These are phyloP conservation scores for Gyromitra esculenta DNA, from an alignment of 2,329 filamentous ascomycete genomes.

Conservation along the genomic window DNA sequence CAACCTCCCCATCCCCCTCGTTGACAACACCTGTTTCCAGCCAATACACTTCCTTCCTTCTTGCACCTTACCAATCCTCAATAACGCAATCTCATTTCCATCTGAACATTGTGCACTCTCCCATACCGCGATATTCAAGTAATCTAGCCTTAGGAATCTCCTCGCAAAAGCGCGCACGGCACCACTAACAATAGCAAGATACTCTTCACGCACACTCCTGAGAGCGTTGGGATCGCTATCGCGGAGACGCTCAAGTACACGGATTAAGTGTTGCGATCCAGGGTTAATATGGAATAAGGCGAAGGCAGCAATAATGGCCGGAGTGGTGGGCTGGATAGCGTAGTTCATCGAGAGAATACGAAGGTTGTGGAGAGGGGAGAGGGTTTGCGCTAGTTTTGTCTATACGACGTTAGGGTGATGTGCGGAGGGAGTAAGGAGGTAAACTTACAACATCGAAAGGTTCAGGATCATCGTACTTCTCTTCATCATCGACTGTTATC, in stretches of 20 bases:
- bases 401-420: conserved; percentile 6
- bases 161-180: conserved; percentile 26
- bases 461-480: conserved; percentile 32
- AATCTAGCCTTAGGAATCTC: conserved; percentile 32
- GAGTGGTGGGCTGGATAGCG: conserved; percentile 41
- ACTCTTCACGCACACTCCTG: conserved; percentile 39
- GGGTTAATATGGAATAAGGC: conserved; percentile 29
- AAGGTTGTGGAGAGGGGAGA: conserved; percentile 37
- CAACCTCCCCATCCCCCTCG: conserved; percentile 34
- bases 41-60: conserved; percentile 39
- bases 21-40: conserved; percentile 42
- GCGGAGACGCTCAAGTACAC: conserved; percentile 35
- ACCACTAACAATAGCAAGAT: conserved; percentile 32
- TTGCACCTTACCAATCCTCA: conserved; percentile 12
- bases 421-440: neutral
- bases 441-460: conserved; percentile 42
- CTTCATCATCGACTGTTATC: conserved; percentile 33
- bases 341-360: conserved; percentile 38
- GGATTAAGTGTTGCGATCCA: conserved; percentile 18
- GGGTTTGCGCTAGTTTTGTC: conserved; percentile 39
- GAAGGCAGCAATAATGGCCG: conserved; percentile 37
- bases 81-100: conserved; percentile 38
- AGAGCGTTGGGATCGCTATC: conserved; percentile 20
- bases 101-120: conserved; percentile 39
- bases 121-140: conserved; percentile 41